Conservation (phyloP, 768 basidiomycete species). For the Boletus rubropictus region DNA sequence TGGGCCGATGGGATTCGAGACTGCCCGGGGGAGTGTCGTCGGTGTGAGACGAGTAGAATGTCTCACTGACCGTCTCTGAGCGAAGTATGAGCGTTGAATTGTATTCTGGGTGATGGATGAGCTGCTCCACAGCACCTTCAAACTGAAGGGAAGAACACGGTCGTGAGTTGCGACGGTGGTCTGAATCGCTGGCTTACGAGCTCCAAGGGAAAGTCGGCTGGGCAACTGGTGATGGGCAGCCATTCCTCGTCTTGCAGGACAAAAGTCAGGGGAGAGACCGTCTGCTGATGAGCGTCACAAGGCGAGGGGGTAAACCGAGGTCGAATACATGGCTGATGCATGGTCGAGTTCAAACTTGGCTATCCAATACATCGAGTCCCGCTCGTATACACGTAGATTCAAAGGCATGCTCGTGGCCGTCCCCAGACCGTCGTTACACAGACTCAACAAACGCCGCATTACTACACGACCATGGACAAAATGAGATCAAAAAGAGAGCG, state of each 20-base stretch:
- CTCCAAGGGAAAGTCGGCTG: slow-evolving; percentile 38
- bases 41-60: slow-evolving; percentile 31
- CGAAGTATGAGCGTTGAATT: slow-evolving; percentile 88
- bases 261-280: slow-evolving; percentile 2
- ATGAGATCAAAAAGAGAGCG: slow-evolving; percentile 21
- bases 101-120: slow-evolving; percentile 87
- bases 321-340: slow-evolving; percentile 4
- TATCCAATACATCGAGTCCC: slow-evolving; percentile 2
- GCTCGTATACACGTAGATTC: slow-evolving; percentile 16
- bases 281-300: slow-evolving; percentile 4
- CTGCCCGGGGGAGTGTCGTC: slow-evolving; percentile 24
- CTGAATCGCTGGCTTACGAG: slow-evolving; percentile 31
- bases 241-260: slow-evolving; percentile 12
- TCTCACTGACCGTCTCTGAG: slow-evolving; percentile 54
- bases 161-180: not conserved
- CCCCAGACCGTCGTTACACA: slow-evolving; percentile 2
- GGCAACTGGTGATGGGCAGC: slow-evolving; percentile 37
- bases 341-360: not conserved
- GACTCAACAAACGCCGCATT: slow-evolving; percentile 6
- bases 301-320: slow-evolving; percentile 25
- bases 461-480: slow-evolving; percentile 15
- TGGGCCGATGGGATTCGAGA: slow-evolving; percentile 36
- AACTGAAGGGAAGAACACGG: slow-evolving; percentile 46
- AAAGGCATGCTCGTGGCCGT: slow-evolving; percentile 5
- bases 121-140: slow-evolving; percentile 58